Evolutionary conservation across 345 rosid species (phyloP).

Genomic region (Triadica sebifera): DNA sequence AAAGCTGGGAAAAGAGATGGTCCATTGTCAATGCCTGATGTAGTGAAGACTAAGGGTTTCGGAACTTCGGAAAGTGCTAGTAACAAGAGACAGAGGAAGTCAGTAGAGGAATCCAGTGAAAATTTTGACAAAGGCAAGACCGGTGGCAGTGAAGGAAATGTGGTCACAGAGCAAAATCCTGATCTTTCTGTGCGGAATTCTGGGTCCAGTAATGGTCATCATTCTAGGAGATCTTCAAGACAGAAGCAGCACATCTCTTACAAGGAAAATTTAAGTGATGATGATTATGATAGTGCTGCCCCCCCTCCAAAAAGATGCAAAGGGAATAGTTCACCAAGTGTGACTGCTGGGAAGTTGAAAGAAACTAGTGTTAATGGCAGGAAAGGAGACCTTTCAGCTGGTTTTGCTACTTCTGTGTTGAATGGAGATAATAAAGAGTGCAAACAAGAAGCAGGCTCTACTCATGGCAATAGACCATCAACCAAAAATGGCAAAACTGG

Average conservation of each 20-base stretch:
- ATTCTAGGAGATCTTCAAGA: constrained; percentile 51
- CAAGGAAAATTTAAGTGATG: constrained; percentile 30
- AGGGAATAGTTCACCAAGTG: constrained; percentile 19
- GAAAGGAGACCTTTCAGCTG: constrained; percentile 27
- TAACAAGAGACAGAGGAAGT: constrained; percentile 41
- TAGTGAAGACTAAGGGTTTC: constrained; percentile 22
- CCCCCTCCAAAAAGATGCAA: constrained; percentile 36
- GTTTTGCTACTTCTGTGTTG: constrained; percentile 22
- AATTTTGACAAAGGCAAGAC: constrained; percentile 37
- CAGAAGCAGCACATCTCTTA: constrained; percentile 39
- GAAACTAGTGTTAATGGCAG: constrained; percentile 17
- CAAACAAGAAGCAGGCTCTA: constrained; percentile 28
- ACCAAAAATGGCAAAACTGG: constrained; percentile 25
- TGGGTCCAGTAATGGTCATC: constrained; percentile 20
- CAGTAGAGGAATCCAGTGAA: constrained; percentile 31
- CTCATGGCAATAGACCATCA: constrained; percentile 24
- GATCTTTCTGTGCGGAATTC: constrained; percentile 21
- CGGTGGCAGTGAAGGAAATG: constrained; percentile 29
- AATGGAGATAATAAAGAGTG: constrained; percentile 18
- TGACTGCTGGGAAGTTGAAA: constrained; percentile 22
- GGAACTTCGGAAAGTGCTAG: constrained; percentile 25
- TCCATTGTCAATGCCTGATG: constrained; percentile 17
- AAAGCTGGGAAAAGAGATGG: constrained; percentile 28
- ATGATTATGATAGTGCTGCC: constrained; percentile 21
- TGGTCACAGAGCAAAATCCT: constrained; percentile 25